Percentiles rank a stretch among this genome's conserved stretches.
Evolutionary conservation across 2,329 filamentous ascomycete species (phyloP).

Genomic region (Curvularia verruculosa): DNA sequence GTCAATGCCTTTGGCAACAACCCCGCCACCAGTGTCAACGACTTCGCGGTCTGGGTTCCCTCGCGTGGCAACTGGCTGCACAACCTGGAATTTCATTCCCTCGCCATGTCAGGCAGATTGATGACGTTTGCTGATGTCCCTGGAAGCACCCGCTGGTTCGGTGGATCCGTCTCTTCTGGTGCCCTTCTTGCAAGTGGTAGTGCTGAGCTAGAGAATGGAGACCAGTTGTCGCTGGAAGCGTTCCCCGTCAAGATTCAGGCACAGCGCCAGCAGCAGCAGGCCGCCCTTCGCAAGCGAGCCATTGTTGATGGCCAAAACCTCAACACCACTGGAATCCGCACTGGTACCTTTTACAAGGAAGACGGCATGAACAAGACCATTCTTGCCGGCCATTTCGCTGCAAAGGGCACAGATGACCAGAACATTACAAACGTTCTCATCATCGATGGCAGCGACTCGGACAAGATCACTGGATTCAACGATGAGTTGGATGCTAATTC

Average conservation of each 20-base stretch:
- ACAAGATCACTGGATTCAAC: conserved; percentile 72
- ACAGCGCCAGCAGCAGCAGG: conserved; percentile 33
- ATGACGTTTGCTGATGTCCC: conserved; percentile 72
- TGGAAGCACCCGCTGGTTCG: conserved; percentile 69
- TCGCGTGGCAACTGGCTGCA: conserved; percentile 86
- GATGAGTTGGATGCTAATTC: conserved; percentile 72
- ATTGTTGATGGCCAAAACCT: conserved; percentile 52
- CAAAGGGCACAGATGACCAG: conserved; percentile 70
- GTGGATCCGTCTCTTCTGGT: conserved; percentile 80
- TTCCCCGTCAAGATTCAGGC: conserved; percentile 49
- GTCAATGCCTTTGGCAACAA: conserved; percentile 72
- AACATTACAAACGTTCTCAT: conserved; percentile 80
- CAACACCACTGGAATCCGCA: conserved; percentile 70
- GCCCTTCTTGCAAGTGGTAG: conserved; percentile 75
- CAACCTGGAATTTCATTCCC: conserved; percentile 69
- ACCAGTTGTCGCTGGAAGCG: conserved; percentile 49
- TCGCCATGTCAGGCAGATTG: conserved; percentile 74
- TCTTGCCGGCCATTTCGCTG: conserved; percentile 83
- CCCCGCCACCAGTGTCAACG: conserved; percentile 66
- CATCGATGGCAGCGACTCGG: conserved; percentile 74
- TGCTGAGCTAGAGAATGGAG: conserved; percentile 62
- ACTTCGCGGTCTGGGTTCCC: conserved; percentile 91
- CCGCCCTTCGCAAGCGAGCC: conserved; percentile 50
- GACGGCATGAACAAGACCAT: conserved; percentile 80
- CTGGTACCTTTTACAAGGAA: conserved; percentile 77